Conservation (phyloP, 1,284 basidiomycete genomes). For the Puccinia hordei region DNA sequence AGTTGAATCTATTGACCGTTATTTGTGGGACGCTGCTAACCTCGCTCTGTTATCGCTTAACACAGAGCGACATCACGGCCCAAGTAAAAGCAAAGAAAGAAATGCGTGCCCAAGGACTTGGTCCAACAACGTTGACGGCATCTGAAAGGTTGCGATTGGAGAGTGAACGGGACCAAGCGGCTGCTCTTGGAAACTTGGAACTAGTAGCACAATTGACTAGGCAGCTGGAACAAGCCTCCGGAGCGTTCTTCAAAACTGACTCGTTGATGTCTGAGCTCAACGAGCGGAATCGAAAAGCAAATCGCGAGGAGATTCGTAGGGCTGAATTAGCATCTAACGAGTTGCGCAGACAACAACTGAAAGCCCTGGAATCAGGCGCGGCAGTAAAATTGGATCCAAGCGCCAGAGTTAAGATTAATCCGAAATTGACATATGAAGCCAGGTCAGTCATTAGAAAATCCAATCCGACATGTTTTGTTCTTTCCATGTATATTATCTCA, state of each 20-base stretch:
- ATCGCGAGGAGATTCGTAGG: conserved; percentile 73
- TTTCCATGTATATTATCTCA: neutral
- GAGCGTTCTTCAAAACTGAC: conserved; percentile 21
- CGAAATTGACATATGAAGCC: conserved; percentile 37
- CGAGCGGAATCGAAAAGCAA: conserved; percentile 80
- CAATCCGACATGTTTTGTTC: neutral
- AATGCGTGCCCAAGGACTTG: conserved; percentile 44
- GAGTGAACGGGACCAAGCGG: conserved; percentile 47
- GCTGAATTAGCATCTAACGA: conserved; percentile 69
- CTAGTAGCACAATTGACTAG: conserved; percentile 18
- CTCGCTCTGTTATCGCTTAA: neutral
- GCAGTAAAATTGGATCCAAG: conserved; percentile 35
- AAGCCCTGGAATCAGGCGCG: conserved; percentile 25
- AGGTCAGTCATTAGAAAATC: conserved; percentile 43
- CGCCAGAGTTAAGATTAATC: conserved; percentile 39
- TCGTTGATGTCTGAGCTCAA: conserved; percentile 66
- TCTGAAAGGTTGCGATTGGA: conserved; percentile 37
- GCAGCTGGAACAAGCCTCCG: conserved; percentile 38
- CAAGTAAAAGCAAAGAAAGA: conserved; percentile 48
- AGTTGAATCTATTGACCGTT: neutral
- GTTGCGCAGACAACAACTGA: conserved; percentile 67
- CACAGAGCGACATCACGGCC: conserved; percentile 34
- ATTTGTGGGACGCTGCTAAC: neutral
- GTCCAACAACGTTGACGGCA: conserved; percentile 33
- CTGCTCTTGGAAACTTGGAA: conserved; percentile 22